phyloP scores from a whole-genome alignment of 2,329 filamentous ascomycete genomes.

The Colletotrichum ledebouriae region DNA sequence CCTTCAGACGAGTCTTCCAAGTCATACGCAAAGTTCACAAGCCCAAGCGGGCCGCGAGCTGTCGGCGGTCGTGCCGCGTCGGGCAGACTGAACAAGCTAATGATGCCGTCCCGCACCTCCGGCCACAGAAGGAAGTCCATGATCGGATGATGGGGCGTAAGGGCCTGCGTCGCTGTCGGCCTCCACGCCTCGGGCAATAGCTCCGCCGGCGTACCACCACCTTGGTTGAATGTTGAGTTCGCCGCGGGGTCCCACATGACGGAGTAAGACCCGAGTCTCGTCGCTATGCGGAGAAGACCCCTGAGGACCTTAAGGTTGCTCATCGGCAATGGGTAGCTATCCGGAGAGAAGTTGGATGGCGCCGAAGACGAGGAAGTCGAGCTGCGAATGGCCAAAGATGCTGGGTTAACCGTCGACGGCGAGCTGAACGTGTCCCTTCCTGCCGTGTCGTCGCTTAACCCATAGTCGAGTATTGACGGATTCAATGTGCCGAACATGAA shows the following conservation, averaged over 20 bases:
- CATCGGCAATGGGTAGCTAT: slow-evolving; percentile 63
- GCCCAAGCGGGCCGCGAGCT: slow-evolving; percentile 60
- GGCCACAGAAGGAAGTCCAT: slow-evolving; percentile 72
- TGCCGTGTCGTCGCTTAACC: not conserved
- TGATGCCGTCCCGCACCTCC: slow-evolving; percentile 63
- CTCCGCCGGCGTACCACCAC: slow-evolving; percentile 48
- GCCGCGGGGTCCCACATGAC: slow-evolving; percentile 61
- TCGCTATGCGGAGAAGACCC: slow-evolving; percentile 61
- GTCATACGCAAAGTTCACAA: slow-evolving; percentile 68
- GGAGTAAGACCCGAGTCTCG: slow-evolving; percentile 57
- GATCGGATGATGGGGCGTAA: slow-evolving; percentile 68
- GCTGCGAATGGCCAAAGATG: slow-evolving; percentile 14
- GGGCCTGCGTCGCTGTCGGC: slow-evolving; percentile 63
- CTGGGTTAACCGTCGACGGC: slow-evolving; percentile 37
- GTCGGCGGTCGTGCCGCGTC: slow-evolving; percentile 60
- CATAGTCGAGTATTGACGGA: not conserved
- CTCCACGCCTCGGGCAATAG: slow-evolving; percentile 62
- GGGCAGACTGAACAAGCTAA: slow-evolving; percentile 65
- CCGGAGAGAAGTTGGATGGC: slow-evolving; percentile 51
- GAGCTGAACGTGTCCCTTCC: slow-evolving; percentile 1
- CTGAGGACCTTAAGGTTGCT: slow-evolving; percentile 63
- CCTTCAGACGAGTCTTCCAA: slow-evolving; percentile 69
- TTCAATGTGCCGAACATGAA: slow-evolving; percentile 12
- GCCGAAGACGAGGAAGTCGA: slow-evolving; percentile 39
- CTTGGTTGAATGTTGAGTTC: slow-evolving; percentile 60